A percentile compares a stretch with the other conserved stretches of the same genome.
phyloP scores from a whole-genome alignment of 345 rosid genomes.

The Aquilaria malaccensis region DNA sequence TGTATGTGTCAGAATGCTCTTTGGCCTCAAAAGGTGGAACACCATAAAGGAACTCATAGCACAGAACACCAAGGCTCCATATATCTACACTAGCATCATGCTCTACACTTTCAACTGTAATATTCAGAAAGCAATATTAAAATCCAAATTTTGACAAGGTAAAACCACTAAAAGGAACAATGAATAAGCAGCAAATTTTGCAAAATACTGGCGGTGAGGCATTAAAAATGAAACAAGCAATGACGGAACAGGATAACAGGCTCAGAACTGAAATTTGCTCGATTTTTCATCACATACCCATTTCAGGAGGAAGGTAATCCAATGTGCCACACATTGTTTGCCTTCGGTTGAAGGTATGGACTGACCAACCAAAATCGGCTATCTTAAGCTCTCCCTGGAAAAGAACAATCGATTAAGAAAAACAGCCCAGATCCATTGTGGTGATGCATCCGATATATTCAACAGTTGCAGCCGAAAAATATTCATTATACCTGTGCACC shows the following conservation, averaged over 20 bases:
- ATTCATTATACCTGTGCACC: constrained; percentile 65
- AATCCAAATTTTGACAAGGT: no score
- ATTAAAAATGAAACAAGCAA: no score
- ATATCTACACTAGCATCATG: constrained; percentile 96
- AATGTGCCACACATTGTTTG: constrained; percentile 96
- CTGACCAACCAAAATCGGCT: constrained; percentile 99
- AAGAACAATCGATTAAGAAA: constrained; percentile 1
- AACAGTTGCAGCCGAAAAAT: not conserved
- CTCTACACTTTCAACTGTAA: constrained; percentile 85
- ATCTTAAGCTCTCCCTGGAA: constrained; percentile 96
- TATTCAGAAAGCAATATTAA: no score
- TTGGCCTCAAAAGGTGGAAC: constrained; percentile 89
- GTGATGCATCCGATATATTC: not conserved
- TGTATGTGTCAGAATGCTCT: constrained; percentile 91
- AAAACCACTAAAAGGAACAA: no score
- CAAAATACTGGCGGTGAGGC: no score
- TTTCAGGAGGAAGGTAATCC: constrained; percentile 98
- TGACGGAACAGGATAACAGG: no score
- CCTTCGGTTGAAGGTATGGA: constrained; percentile 95
- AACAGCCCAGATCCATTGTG: constrained; percentile 8
- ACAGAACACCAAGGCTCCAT: constrained; percentile 97
- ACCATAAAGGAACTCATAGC: constrained; percentile 89
- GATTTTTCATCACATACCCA: constrained; percentile 46
- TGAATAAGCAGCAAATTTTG: no score
- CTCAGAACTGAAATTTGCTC: no score